Evolutionary conservation across 106 monocot genomes (phyloP).

Genomic region (Allium fistulosum): DNA sequence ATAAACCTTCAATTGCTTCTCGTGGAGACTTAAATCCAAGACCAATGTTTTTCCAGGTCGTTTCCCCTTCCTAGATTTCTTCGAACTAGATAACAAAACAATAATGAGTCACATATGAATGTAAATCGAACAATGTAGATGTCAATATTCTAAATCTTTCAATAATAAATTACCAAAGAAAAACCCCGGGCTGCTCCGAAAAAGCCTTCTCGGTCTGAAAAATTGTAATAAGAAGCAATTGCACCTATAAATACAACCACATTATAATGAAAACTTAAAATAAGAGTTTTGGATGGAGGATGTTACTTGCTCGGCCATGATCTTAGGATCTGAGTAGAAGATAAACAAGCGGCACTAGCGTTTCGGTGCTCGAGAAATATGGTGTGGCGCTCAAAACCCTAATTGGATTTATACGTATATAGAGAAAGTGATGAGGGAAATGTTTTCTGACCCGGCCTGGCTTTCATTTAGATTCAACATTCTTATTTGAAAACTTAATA

Average conservation of each 20-base stretch:
- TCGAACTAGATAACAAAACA: constrained; percentile 2
- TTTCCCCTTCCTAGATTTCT: constrained; percentile 21
- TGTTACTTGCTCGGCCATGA: constrained; percentile 4
- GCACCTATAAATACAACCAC: not conserved
- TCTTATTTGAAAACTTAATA: too few species aligned
- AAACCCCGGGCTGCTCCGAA: constrained; percentile 12
- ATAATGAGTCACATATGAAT: too few species aligned
- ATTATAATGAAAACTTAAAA: not conserved
- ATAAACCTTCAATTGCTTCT: constrained; percentile 17
- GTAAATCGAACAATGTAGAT: not conserved
- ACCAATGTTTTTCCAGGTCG: constrained; percentile 25
- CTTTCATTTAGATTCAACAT: too few species aligned
- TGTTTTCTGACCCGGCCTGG: too few species aligned
- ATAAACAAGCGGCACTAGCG: too few species aligned
- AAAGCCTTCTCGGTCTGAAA: constrained; percentile 14
- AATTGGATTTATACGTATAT: too few species aligned
- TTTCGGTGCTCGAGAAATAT: too few species aligned
- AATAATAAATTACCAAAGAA: not conserved
- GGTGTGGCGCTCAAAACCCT: too few species aligned
- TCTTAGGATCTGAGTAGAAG: too few species aligned
- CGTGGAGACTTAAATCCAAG: constrained; percentile 22
- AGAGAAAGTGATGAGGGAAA: too few species aligned
- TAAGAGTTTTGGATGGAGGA: not conserved
- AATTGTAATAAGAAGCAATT: not conserved
- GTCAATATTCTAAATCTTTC: too few species aligned